Base-by-base conservation (phyloP, 192 early-diverging fungal species). In the Coemansia sp. region DNA sequence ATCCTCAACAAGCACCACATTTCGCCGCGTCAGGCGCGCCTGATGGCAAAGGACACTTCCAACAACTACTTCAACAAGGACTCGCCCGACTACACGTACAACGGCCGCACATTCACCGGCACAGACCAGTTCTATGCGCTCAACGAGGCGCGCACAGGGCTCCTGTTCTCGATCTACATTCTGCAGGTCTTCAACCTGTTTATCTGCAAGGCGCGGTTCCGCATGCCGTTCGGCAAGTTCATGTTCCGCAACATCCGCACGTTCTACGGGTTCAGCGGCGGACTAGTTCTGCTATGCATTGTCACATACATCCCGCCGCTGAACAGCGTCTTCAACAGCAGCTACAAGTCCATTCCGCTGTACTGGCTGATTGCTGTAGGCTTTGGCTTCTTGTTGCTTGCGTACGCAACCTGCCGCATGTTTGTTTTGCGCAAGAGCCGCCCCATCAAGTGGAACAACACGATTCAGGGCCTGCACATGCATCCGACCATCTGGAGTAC, bases 171-270 rank as follows among this genome's bases (percentile, higher is more conserved):
- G 20, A 79, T 79, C 43, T 79, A 74, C 70, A 79, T 79, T 20
- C 83, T 88, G 80, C 96, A 98, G 71, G 87, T 92, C 62, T 96
- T 94, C 85, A 98, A 98, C 83, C 69, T 95, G 84, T 97, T 98
- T 73, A 90, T 91, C 19, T 91, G 89, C 83, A 98, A 97, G 85
- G 88, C 89, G 45, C 73, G 90, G 14, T 82, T 89, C 57, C 77
- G 84, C 6, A 63, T 93, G 62, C 93, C 93, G 19, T 89, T 95
- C 68, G 91, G 92, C 9, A 75, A 66, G 64, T 89, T 90, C 74
- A 90, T 93, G 85, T 91, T 95, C 79, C 74, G 85, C 35, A 98
- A 98, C 86, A 65, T 64, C 20, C 70, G 75, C 19, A 88, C 84
- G 15, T 96, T 92, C 72, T 43, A 83, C 67, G 89, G 91, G 52